Evolutionary conservation across 2,329 filamentous ascomycete species (phyloP).

Genomic region (Diaporthe aspalathi): DNA sequence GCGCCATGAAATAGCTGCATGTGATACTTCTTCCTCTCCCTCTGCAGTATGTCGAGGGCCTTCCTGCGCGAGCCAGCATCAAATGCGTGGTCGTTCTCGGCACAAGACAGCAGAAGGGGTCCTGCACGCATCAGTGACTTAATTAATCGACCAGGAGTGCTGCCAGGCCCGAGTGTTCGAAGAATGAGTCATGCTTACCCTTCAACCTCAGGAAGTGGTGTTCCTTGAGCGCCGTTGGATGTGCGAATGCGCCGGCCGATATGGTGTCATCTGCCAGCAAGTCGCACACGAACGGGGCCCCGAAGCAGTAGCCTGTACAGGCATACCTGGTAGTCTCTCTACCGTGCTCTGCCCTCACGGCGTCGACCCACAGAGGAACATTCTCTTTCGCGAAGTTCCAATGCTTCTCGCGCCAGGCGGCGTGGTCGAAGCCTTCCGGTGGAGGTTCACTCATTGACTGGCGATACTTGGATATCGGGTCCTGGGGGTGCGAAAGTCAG

Average conservation of each 20-base stretch:
- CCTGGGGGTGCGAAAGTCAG: constrained; percentile 44
- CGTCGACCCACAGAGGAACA: constrained; percentile 58
- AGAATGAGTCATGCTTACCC: constrained; percentile 43
- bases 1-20: constrained; percentile 72
- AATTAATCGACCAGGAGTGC: not conserved
- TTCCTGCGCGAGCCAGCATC: constrained; percentile 50
- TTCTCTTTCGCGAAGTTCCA: constrained; percentile 53
- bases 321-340: constrained; percentile 50
- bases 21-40: constrained; percentile 63
- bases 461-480: constrained; percentile 57
- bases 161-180: not conserved
- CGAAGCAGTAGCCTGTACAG: constrained; percentile 56
- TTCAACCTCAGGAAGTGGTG: constrained; percentile 55
- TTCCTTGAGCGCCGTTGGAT: constrained; percentile 62
- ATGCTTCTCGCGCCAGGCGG: constrained; percentile 61
- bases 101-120: constrained; percentile 59
- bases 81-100: constrained; percentile 59
- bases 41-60: constrained; percentile 57
- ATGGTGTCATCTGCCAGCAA: constrained; percentile 52
- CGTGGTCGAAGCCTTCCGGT: constrained; percentile 57
- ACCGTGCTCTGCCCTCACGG: constrained; percentile 51
- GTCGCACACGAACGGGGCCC: constrained; percentile 58
- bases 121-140: constrained; percentile 41
- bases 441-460: constrained; percentile 46
- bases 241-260: constrained; percentile 60